Evolutionary conservation across 495 filamentous ascomycete genomes (phyloP).

Genomic region (Endocarpon pusillum): DNA sequence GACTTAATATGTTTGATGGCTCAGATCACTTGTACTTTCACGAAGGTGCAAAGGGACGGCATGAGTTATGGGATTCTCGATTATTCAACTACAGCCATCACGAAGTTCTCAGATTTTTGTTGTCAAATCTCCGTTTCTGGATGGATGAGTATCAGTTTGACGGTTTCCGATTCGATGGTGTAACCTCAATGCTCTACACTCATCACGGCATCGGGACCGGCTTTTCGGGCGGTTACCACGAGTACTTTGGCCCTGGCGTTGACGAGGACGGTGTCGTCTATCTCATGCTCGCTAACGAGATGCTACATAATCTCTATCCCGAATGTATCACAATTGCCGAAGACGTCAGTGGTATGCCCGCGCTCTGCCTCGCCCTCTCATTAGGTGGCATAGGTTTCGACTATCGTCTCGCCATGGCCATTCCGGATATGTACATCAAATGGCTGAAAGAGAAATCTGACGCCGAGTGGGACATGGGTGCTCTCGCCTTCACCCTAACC

Average conservation of each 20-base stretch:
- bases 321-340: conserved; percentile 82
- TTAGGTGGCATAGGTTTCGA: conserved; percentile 92
- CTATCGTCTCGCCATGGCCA: conserved; percentile 93
- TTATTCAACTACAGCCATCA: conserved; percentile 94
- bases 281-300: conserved; percentile 89
- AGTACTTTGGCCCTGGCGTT: conserved; percentile 87
- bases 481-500: conserved; percentile 68
- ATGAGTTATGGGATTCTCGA: conserved; percentile 89
- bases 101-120: conserved; percentile 82
- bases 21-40: conserved; percentile 95
- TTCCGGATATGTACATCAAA: conserved; percentile 99
- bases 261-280: conserved; percentile 94
- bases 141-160: conserved; percentile 98
- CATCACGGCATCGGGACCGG: conserved; percentile 97
- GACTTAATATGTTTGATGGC: conserved; percentile 87
- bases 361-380: conserved; percentile 67
- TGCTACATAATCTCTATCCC: conserved; percentile 81
- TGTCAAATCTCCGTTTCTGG: conserved; percentile 95
- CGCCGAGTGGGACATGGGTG: conserved; percentile 81
- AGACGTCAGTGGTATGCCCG: conserved; percentile 96
- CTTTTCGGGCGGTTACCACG: conserved; percentile 95
- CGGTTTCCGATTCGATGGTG: conserved; percentile 94
- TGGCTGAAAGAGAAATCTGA: conserved; percentile 86
- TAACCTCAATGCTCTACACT: conserved; percentile 91
- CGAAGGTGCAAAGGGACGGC: conserved; percentile 59